phyloP scores from a whole-genome alignment of 2,329 filamentous ascomycete genomes.

The Neospermospora avenae region DNA sequence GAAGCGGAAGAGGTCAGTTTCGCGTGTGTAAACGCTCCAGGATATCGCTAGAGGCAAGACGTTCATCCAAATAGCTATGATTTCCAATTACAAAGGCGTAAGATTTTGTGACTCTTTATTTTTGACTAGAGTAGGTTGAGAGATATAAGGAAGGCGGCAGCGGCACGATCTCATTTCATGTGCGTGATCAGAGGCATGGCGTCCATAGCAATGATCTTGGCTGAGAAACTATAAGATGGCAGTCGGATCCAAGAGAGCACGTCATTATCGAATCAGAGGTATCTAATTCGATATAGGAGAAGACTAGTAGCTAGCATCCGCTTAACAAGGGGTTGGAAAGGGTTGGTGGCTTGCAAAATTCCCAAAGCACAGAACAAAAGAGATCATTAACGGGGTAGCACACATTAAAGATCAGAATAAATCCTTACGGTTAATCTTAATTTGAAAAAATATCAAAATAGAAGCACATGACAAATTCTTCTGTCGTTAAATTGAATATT shows the following conservation, averaged over 20 bases:
- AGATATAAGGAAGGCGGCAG: slow-evolving; percentile 7
- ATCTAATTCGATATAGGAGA: too few species aligned
- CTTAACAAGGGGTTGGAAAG: too few species aligned
- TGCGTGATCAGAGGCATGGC: slow-evolving; percentile 33
- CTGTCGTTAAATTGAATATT: too few species aligned
- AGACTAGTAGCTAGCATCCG: too few species aligned
- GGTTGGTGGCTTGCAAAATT: too few species aligned
- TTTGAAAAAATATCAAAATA: too few species aligned
- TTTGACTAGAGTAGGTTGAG: neutral
- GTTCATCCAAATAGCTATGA: neutral
- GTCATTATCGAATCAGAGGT: neutral
- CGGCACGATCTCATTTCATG: slow-evolving; percentile 36
- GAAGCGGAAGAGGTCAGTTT: slow-evolving; percentile 33
- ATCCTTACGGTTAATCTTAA: too few species aligned
- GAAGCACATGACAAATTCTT: too few species aligned
- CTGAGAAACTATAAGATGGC: slow-evolving; percentile 38
- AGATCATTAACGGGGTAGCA: too few species aligned
- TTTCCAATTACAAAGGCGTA: neutral
- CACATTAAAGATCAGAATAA: too few species aligned
- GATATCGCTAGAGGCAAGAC: neutral
- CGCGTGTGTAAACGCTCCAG: neutral
- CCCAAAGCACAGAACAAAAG: too few species aligned
- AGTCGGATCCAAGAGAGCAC: slow-evolving; percentile 17
- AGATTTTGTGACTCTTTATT: neutral
- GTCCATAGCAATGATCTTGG: slow-evolving; percentile 28